These are phyloP conservation scores for Hyaloscypha hepaticicola DNA, from an alignment of 495 filamentous ascomycete species.

Conservation along the genomic window DNA sequence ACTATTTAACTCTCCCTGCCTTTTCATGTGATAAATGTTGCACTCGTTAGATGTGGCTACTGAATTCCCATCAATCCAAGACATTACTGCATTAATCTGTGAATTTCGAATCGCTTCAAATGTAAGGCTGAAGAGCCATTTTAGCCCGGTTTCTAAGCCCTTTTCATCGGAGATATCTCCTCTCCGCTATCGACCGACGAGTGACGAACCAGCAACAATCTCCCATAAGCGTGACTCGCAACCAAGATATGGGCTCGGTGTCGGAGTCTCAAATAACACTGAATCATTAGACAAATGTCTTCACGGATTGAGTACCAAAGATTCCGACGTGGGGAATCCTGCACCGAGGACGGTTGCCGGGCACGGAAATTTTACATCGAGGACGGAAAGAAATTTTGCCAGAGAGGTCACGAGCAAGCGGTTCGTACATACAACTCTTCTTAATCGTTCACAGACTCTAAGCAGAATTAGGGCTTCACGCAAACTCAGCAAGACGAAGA, in stretches of 20 bases:
- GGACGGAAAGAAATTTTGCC: constrained; percentile 64
- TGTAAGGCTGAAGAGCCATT: not conserved
- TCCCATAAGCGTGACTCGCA: not conserved
- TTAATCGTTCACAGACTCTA: not conserved
- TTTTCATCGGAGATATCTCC: not conserved
- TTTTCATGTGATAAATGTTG: constrained; percentile 4
- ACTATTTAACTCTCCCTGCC: not conserved
- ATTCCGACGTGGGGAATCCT: constrained; percentile 46
- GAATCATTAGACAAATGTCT: constrained; percentile 15
- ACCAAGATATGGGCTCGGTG: not conserved
- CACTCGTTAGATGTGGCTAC: not conserved
- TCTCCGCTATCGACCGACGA: not conserved
- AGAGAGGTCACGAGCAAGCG: constrained; percentile 61
- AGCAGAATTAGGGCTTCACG: constrained; percentile 39
- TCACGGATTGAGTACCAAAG: constrained; percentile 53
- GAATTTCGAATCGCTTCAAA: not conserved
- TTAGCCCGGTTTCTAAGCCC: not conserved
- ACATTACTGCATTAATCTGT: not conserved
- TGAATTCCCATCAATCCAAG: not conserved
- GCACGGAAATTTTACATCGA: constrained; percentile 61
- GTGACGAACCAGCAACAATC: not conserved
- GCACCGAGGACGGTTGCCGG: constrained; percentile 64
- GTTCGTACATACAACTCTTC: constrained; percentile 32
- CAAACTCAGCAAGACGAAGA: constrained; percentile 74
- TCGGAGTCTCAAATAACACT: not conserved